Conservation (phyloP, 306 rosid genomes). For the Vicia villosa region DNA sequence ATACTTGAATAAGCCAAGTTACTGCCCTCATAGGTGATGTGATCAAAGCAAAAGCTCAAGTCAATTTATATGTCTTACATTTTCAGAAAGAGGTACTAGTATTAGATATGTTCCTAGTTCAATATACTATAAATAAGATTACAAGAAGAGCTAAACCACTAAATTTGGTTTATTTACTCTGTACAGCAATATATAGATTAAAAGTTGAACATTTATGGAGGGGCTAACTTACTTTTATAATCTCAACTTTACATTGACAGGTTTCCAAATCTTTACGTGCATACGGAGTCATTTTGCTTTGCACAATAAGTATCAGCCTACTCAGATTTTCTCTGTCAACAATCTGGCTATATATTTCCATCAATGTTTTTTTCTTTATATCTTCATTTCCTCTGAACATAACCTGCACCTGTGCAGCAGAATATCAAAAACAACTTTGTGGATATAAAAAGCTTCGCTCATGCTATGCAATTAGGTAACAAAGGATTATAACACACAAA, state of each 20-base stretch:
- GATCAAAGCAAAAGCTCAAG: constrained; percentile 18
- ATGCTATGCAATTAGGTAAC: not conserved
- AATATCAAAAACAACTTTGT: not conserved
- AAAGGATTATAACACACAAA: not conserved
- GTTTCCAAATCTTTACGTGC: constrained; percentile 39
- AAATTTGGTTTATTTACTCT: not conserved
- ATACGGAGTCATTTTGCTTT: constrained; percentile 45
- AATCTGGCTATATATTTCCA: constrained; percentile 22
- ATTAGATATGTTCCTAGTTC: not conserved
- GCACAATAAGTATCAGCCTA: constrained; percentile 44
- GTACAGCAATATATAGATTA: not conserved
- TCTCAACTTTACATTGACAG: constrained; percentile 46
- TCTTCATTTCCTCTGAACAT: constrained; percentile 44
- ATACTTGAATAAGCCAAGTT: no score
- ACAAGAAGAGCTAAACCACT: constrained; percentile 1
- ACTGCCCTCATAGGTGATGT: not conserved
- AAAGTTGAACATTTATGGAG: not conserved
- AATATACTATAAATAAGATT: not conserved
- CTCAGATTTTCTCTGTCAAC: constrained; percentile 31
- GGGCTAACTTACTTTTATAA: constrained; percentile 40
- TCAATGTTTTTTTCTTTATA: constrained; percentile 27
- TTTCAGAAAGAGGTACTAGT: not conserved
- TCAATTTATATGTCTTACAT: not conserved
- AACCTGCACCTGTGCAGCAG: constrained; percentile 47
- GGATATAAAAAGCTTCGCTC: not conserved